Conservation (phyloP, 108 stramenopile genomes). For the Nannochloropsis oceanica region DNA sequence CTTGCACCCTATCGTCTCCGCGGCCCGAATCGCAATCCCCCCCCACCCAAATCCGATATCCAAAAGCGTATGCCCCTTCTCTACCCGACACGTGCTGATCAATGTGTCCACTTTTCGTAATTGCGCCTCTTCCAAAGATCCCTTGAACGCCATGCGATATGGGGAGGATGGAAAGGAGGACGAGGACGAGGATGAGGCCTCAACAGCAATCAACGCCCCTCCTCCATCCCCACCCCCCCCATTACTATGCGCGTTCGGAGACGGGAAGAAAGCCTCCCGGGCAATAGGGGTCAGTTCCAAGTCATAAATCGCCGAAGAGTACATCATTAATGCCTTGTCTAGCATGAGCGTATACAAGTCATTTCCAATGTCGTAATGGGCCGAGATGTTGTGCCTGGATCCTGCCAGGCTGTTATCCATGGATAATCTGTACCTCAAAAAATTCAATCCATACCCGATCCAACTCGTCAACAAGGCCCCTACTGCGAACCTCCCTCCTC, state of each 20-base stretch:
- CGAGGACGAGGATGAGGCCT: not conserved
- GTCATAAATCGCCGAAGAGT: constrained; percentile 76
- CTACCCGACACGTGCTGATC: constrained; percentile 51
- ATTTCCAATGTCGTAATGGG: constrained; percentile 89
- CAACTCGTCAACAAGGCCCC: constrained; percentile 54
- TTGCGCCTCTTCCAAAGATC: constrained; percentile 70
- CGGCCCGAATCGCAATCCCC: constrained; percentile 70
- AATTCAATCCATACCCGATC: constrained; percentile 63
- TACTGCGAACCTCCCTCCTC: constrained; percentile 36
- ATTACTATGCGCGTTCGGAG: not conserved
- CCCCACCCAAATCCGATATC: constrained; percentile 97
- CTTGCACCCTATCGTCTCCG: constrained; percentile 52
- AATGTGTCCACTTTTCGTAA: constrained; percentile 83
- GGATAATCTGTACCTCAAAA: constrained; percentile 56
- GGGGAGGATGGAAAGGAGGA: not conserved
- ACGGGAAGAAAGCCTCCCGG: not conserved
- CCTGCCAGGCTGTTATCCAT: constrained; percentile 73
- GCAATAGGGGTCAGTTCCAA: constrained; percentile 32
- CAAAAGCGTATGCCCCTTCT: constrained; percentile 42
- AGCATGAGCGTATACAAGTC: constrained; percentile 74
- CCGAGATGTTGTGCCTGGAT: constrained; percentile 73
- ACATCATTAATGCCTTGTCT: constrained; percentile 71
- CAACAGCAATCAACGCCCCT: not conserved
- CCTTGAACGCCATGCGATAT: constrained; percentile 5
- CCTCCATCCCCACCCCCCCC: not conserved